Evolutionary conservation across 2,329 filamentous ascomycete genomes (phyloP), one percentile per base, ranked within the genome.

Genomic region (Clonostachys solani): DNA sequence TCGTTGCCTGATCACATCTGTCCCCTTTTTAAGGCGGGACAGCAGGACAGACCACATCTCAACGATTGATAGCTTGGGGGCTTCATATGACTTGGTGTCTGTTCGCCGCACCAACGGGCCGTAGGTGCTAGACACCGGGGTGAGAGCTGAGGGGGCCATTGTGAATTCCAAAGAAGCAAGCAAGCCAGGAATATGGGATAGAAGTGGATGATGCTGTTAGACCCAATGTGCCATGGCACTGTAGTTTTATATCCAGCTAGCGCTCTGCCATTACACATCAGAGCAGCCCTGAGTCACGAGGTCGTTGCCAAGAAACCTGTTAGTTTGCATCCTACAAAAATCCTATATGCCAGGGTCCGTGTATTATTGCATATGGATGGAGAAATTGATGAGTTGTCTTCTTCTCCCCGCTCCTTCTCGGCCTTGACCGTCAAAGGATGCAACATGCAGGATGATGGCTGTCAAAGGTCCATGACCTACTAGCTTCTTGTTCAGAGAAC

Each of bases 61-160:
- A 17, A 23, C 46, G 35, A 47, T 47, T 33, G 46, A 47, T n/a
- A 47, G 19, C 19, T 44, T 44, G 19, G 46, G 46, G 6, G 46
- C 19, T n/a, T 47, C 46, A 33, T 38, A 47, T 7, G 46, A 40
- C 40, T 33, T 47, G 12, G 18, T 16, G 15, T 47, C 46, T 16
- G n/a, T 37, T 10, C 16, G 46, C 6, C 40, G 46, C 34, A 34
- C 16, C 17, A 43, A 23, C 8, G 17, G n/a, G 9, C 35, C 17
- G 33, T 45, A 35, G 16, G 16, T n/a, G 34, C 38, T 37, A n/a
- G 36, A 6, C 2, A 38, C 36, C 36, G 36, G 13, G 7, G 16
- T 17, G 36, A 38, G 23, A 23, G 23, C 23, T 23, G 23, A 23
- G 23, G 23, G 23, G 23, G 23, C 23, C 23, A 23, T 23, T 23